Evolutionary conservation across 176 grass and related monocot species (phyloP), one percentile per base, ranked within the genome.

Genomic region (Otatea glauca): DNA sequence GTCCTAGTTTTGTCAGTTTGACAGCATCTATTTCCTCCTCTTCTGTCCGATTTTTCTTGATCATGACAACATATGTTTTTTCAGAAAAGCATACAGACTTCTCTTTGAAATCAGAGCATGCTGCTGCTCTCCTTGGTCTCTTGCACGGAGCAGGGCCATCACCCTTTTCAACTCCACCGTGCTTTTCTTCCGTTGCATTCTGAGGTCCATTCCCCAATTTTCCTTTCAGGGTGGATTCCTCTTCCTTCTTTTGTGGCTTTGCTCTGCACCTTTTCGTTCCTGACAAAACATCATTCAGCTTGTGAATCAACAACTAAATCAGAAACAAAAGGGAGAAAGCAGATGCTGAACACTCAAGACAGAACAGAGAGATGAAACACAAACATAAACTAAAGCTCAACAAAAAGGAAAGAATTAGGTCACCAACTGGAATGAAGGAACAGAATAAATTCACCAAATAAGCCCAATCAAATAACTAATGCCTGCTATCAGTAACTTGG

Each of bases 91-190:
- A 60, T 34, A 94, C 39, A 27, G 87, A 83, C 77, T 94, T 97
- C 87, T 97, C 91, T 82, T 94, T 97, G 82, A 93, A 97, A 79
- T 89, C 86, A 87, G 89, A 89, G 68, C 89, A 97, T 17, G 94
- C 89, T 85, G 94, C 91, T 58, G 94, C 82, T 76, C 94, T 89
- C 88, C 79, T 89, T 86, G 91, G 91, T 20, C 94, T 86, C 77
- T 97, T 97, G 68, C 65, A 50, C 14, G 56, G 50, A 68, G 70
- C 56, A 59, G 71, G 59, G 6, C 70, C 78, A 69, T 87, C 60
- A 67, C 74, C 56, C 29, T 93, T 91, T 79, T 93, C 63, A 62
- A 82, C 54, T 35, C 53, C 81, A 88, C 65, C 9, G 74, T 77
- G 17, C 13, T 34, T 48, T 43, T 76, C 75, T 74, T 68, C 45